Base-by-base conservation (phyloP, 2,329 filamentous ascomycete species). In the Nemania bipapillata region DNA sequence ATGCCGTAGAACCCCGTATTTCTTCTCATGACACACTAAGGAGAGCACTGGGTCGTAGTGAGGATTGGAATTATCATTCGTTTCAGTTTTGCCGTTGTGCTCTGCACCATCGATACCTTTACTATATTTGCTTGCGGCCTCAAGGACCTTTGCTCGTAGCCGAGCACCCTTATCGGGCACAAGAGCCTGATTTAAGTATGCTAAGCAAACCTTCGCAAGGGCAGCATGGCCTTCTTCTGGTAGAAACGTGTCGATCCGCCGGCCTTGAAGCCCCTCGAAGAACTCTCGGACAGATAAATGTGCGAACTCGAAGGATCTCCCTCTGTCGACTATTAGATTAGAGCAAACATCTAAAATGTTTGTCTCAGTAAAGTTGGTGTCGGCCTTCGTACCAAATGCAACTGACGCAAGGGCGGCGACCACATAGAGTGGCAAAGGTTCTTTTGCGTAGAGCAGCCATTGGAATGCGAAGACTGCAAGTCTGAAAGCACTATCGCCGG, bases 281-380 rank as follows among this genome's bases (percentile, higher is more conserved):
- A 61, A 61, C 15, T 61, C 58, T 15, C 58, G 58, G 42, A 61
- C 49, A 22, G 58, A 61, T 15, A 61, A 53, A 53, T 61, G 58
- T 5, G 35, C 58, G 12, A 61, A 61, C 32, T 53, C 45, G 24
- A 61, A 61, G 4, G 12, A 53, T 2, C 4, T 12, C 17, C 22
- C 47, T 1, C 47, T 47, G 11, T 20, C 11, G 8, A 61, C 32
- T 15, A 53, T 12, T 2, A 61, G 35, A 32, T 61, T 53, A 15
- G 47, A 53, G 32, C 58, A 61, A n/a, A 61, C 58, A 45, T 61
- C 47, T 9, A 53, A 12, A 24, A 61, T 20, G 9, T 61, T 22
- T 7, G n/a, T 22, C 20, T 28, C 24, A 15, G 58, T 53, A 6
- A 30, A 53, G 9, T 40, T 32, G 17, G 15, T 35, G 32, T 42